Base-by-base conservation (phyloP, 2,329 filamentous ascomycete genomes). In the Beauveria sp. region DNA sequence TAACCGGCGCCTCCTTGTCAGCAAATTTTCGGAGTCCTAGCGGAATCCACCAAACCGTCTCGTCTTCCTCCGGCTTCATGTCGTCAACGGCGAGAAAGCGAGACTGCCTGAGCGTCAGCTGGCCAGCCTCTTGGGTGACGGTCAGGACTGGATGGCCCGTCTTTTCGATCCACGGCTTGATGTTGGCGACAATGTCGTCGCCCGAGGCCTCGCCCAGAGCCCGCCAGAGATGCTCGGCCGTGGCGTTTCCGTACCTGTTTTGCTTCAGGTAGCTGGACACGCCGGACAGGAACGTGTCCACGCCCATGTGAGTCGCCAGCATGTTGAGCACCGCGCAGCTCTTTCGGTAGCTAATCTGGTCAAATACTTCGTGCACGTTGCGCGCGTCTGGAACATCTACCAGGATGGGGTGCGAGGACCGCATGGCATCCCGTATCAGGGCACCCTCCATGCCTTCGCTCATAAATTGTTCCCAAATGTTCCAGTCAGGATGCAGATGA, bases 351-450 rank as follows among this genome's bases (percentile, higher is more conserved):
- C 93, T 97, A 67, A 98, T 98, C 64, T 91, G 91, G 72, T 98
- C 93, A 69, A 98, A 98, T 67, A 98, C 97, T 77, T 98, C 92
- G 77, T 97, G 96, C 73, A 98, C 93, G 75, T 97, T 92, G 68
- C 96, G 91, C 26, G 93, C 93, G 63, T 90, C 88, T 81, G 96
- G 96, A 65, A 98, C 92, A 1, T 92, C 93, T 1, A 97, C 93
- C 74, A 97, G 93, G 63, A 98, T 96, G 3, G 93, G 93, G 74
- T 98, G 93, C 70, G 91, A 96, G 83, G 92, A 96, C 68, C 93
- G 86, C 60, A 98, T 79, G 3, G 93, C 96, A 73, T 98, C 93
- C 6, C 97, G 83, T 22, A 87, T 87, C 46, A 98, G 81, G 1
- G 93, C 93, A 65, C 90, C 88, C 72, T 96, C 91, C 62, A 98